These are phyloP conservation scores for Penicillium sp. DNA, from an alignment of 2,329 filamentous ascomycete species.

Conservation along the genomic window DNA sequence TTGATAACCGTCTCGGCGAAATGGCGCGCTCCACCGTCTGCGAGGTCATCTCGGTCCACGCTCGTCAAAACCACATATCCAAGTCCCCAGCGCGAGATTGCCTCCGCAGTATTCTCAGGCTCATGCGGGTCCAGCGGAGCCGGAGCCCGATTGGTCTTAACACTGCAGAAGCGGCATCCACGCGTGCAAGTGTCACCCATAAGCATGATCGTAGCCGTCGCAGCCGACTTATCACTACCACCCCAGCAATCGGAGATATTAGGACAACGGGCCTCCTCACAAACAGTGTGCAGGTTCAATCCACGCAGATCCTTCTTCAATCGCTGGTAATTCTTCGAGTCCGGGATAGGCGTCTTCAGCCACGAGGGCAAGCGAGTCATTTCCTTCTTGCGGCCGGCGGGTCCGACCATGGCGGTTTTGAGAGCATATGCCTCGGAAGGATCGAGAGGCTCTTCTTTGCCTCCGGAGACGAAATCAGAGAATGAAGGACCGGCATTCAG, in stretches of 20 bases:
- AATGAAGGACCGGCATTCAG: constrained; percentile 70
- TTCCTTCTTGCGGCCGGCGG: constrained; percentile 66
- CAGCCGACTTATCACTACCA: constrained; percentile 82
- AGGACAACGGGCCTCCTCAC: constrained; percentile 94
- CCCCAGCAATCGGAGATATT: constrained; percentile 99
- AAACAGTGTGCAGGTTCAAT: constrained; percentile 90
- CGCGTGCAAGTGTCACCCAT: constrained; percentile 99
- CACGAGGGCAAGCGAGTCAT: constrained; percentile 83
- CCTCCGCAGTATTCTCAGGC: constrained; percentile 95
- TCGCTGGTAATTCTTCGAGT: constrained; percentile 85
- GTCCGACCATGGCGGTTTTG: constrained; percentile 66
- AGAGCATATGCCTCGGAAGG: constrained; percentile 63
- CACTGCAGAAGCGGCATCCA: constrained; percentile 94
- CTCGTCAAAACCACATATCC: constrained; percentile 94
- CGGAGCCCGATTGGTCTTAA: constrained; percentile 80
- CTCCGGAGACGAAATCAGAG: constrained; percentile 64
- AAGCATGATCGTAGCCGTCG: constrained; percentile 98
- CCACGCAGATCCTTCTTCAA: constrained; percentile 94
- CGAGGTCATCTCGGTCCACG: constrained; percentile 91
- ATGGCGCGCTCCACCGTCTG: constrained; percentile 85
- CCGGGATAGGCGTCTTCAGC: constrained; percentile 95
- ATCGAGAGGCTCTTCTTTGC: constrained; percentile 50
- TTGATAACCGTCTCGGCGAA: constrained; percentile 93
- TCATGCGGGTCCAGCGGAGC: constrained; percentile 92
- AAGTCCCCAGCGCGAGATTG: constrained; percentile 87